Evolutionary conservation across 495 filamentous ascomycete genomes (phyloP), one percentile per base, ranked within the genome.

Genomic region (Hyaloscypha bicolor): DNA sequence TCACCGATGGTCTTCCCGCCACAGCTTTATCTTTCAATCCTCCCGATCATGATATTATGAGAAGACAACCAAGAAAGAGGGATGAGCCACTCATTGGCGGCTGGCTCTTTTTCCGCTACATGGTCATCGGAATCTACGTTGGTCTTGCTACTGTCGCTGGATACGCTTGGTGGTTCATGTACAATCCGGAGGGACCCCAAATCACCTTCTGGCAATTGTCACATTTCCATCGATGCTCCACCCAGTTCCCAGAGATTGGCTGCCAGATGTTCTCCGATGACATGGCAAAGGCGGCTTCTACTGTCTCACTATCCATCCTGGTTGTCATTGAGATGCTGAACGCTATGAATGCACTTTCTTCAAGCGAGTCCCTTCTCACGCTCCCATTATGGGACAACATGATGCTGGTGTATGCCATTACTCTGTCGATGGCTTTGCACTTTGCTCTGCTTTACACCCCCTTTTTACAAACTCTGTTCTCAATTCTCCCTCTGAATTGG

Each of bases 301-400:
- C 96, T 6, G 87, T 98, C 35, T 97, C 93, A 21, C 86, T 99
- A 42, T 96, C 80, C 42, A 91, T 90, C 75, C 85, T 99, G 31
- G 96, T 99, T 33, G 93, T 97, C 68, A 98, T 99, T 75, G 96
- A 99, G 83, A 99, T 99, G 96, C 82, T 99, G 71, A 99, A 99
- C 79, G 96, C 96, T 65, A 97, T 99, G 92, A 99, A 99, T 76
- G 95, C 95, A 1, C 86, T 99, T 19, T 97, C 93, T 19, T 96
- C 92, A 9, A 94, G 91, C 78, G 96, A 98, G 78, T 96, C 92
- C 6, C 89, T 99, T 3, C 79, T 99, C 35, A 97, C 95, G 12
- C 88, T 98, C 68, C 93, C 93, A 21, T 80, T 99, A 31, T 96
- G 93, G 94, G 86, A 95, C 73, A 99, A 99, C 80, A 93, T 96